These are phyloP conservation scores for Hymenoscyphus salicellus DNA, from an alignment of 2,329 filamentous ascomycete species.

Conservation along the genomic window DNA sequence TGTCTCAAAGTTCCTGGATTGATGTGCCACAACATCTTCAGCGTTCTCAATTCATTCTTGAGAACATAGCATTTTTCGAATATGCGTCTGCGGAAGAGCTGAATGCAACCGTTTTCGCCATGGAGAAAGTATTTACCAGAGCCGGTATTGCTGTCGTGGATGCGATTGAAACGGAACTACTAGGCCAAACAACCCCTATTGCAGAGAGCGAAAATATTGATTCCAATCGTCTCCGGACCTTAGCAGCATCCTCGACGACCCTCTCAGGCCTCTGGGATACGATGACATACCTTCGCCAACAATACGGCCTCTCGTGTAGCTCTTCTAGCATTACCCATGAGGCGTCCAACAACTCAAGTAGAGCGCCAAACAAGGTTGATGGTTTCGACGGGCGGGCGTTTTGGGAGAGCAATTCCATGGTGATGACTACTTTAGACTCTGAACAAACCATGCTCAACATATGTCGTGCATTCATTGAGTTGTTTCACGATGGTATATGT, in stretches of 20 bases:
- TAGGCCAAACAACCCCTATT: constrained; percentile 38
- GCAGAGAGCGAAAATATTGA: constrained; percentile 42
- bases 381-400: constrained; percentile 76
- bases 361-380: constrained; percentile 69
- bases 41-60: constrained; percentile 39
- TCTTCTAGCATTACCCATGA: constrained; percentile 56
- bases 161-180: constrained; percentile 81
- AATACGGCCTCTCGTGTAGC: constrained; percentile 66
- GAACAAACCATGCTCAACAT: constrained; percentile 68
- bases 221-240: constrained; percentile 60
- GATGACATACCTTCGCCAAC: constrained; percentile 73
- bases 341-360: constrained; percentile 71
- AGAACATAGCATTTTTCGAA: constrained; percentile 90
- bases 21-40: constrained; percentile 50
- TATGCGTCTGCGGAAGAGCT: constrained; percentile 81
- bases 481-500: constrained; percentile 44
- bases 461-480: constrained; percentile 71
- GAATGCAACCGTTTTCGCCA: constrained; percentile 65
- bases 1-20: constrained; percentile 49
- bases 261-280: constrained; percentile 82
- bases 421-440: constrained; percentile 64
- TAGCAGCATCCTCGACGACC: constrained; percentile 74
- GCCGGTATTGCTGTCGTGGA: constrained; percentile 83
- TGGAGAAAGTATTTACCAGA: constrained; percentile 83
- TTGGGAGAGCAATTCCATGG: constrained; percentile 68